These are phyloP conservation scores for Anastatica hierochuntica DNA, from an alignment of 345 rosid genomes.

Conservation along the genomic window DNA sequence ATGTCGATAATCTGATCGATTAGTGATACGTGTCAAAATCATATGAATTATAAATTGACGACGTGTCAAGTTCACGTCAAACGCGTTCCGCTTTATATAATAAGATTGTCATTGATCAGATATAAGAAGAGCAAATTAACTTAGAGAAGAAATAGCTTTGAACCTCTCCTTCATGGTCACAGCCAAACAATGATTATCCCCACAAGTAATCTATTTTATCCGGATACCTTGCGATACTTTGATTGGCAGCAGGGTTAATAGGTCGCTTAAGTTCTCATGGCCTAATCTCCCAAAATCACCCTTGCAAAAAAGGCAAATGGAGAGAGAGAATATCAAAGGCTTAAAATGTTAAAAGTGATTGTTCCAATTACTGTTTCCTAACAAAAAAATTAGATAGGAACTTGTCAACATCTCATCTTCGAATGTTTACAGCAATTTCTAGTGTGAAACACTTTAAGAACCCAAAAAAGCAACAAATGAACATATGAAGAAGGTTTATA, in stretches of 20 bases:
- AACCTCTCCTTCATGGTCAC: constrained; percentile 81
- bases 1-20: too few relatives aligned
- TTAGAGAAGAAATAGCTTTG: constrained; percentile 50
- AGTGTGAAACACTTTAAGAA: background rate
- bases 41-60: too few relatives aligned
- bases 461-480: background rate
- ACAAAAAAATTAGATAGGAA: background rate
- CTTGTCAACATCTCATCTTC: constrained; percentile 1
- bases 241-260: constrained; percentile 83
- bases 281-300: constrained; percentile 99
- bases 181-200: constrained; percentile 96
- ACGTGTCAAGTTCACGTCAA: too few relatives aligned
- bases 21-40: too few relatives aligned
- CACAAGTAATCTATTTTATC: constrained; percentile 95
- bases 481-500: background rate
- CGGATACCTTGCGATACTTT: constrained; percentile 63
- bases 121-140: background rate
- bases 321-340: background rate
- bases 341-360: background rate
- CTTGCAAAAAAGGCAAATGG: constrained; percentile 34
- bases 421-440: background rate
- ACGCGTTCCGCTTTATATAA: too few relatives aligned
- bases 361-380: too few relatives aligned
- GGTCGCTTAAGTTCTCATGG: constrained; percentile 89
- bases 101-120: background rate